Evolutionary conservation across 768 basidiomycete species (phyloP).

Genomic region (Pisolithus tinctorius): DNA sequence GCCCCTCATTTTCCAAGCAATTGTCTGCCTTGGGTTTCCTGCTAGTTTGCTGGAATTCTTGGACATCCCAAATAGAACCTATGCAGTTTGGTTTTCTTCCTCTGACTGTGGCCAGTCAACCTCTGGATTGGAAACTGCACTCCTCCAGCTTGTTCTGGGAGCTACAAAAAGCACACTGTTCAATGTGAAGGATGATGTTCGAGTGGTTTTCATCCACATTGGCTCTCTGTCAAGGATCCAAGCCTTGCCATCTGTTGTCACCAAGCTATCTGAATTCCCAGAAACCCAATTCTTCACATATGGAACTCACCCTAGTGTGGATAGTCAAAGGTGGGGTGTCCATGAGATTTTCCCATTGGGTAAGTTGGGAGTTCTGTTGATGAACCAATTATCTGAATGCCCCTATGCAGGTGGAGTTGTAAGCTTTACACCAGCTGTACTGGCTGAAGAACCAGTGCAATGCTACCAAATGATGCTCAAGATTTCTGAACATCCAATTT

Average conservation of each 20-base stretch:
- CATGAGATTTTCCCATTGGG: conserved; percentile 65
- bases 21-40: conserved; percentile 40
- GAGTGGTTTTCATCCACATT: conserved; percentile 62
- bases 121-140: conserved; percentile 36
- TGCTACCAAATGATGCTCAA: conserved; percentile 42
- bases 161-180: conserved; percentile 35
- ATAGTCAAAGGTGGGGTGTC: conserved; percentile 52
- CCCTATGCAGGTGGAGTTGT: conserved; percentile 54
- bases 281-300: conserved; percentile 60
- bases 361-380: conserved; percentile 23
- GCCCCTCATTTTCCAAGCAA: conserved; percentile 18
- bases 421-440: conserved; percentile 60
- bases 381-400: not conserved
- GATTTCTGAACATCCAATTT: conserved; percentile 55
- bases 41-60: conserved; percentile 42
- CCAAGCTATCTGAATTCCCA: conserved; percentile 37
- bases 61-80: conserved; percentile 30
- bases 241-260: conserved; percentile 42
- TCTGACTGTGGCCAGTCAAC: conserved; percentile 23
- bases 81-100: conserved; percentile 42
- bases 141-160: conserved; percentile 39
- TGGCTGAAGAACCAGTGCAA: conserved; percentile 47
- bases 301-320: conserved; percentile 52
- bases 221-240: conserved; percentile 45
- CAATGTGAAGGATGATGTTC: conserved; percentile 32